Evolutionary conservation across 129 eudicot species (phyloP), one percentile per base, ranked within the genome.

Genomic region (Flaveria robusta): DNA sequence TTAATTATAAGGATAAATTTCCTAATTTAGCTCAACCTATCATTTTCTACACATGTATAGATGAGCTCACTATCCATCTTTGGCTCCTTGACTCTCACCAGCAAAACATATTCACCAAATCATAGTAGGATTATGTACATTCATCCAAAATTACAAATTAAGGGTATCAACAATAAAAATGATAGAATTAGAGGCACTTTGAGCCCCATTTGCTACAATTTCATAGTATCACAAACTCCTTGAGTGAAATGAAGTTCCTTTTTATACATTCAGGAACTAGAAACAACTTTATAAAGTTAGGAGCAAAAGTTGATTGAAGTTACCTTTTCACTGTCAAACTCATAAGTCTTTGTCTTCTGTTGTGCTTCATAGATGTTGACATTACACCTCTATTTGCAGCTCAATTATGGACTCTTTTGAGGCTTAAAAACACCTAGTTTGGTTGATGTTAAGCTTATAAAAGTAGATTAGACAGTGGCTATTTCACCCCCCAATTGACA

Each of bases 21-120:
- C 75, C 91, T 97, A 62, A 94, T 87, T 3, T 94, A 96, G 56
- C 96, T 86, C 79, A 94, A 81, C 72, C 93, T 84, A 54, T 91
- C 97, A 68, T 89, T 94, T 81, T 94, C 91, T 5, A 96, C 98
- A 84, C 91, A 94, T 1, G 98, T 92, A 66, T 94, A 94, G 3
- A 94, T 94, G 49, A 94, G 93, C 87, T 94, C 98, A 68, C 97
- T 87, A 43, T 94, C 98, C 72, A 94, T 97, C 87, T 77, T 94
- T 67, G 98, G 97, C 88, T 93, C 98, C 86, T 93, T 93, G 11
- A 86, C 67, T 84, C 98, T 88, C 46, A 93, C 98, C 98, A 93
- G 90, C 68, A 87, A 79, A 60, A 93, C 88, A 82, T 93, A 93
- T 77, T 88, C 77, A 93, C 98, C 79, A 93, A 75, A 77, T 93